phyloP scores from a whole-genome alignment of 1,284 basidiomycete genomes.

The Cutaneotrichosporon sp. region DNA sequence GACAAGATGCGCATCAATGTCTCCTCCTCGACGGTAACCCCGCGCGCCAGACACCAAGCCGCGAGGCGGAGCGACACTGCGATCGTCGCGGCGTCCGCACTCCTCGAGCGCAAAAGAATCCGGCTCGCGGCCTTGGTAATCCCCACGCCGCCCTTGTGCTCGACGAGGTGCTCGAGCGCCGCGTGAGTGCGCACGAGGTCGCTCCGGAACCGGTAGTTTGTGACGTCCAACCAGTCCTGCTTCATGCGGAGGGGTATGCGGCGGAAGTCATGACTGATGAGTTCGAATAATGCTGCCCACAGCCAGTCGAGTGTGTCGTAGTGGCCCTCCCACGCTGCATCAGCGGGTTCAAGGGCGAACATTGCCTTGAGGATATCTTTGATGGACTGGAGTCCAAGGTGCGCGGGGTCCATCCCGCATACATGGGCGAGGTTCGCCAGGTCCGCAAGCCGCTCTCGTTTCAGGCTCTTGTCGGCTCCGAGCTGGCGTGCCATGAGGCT shows the following conservation, averaged over 20 bases:
- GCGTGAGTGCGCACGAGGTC: constrained; percentile 10
- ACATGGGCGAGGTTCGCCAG: constrained; percentile 33
- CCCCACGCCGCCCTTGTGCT: constrained; percentile 22
- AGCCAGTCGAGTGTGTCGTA: constrained; percentile 24
- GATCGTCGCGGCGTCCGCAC: background rate
- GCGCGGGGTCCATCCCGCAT: constrained; percentile 32
- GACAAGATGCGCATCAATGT: constrained; percentile 11
- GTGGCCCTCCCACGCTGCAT: background rate
- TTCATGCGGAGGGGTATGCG: constrained; percentile 10
- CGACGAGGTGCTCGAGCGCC: constrained; percentile 26
- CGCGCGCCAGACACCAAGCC: constrained; percentile 25
- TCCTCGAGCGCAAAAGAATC: constrained; percentile 8
- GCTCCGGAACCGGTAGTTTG: constrained; percentile 9
- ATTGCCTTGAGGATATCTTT: constrained; percentile 9
- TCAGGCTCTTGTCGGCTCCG: constrained; percentile 5
- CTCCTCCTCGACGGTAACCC: constrained; percentile 8
- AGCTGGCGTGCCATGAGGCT: constrained; percentile 37
- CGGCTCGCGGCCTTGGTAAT: constrained; percentile 15
- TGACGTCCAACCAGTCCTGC: constrained; percentile 17
- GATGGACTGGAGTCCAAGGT: constrained; percentile 18
- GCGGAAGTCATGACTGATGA: constrained; percentile 3
- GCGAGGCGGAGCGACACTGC: constrained; percentile 18
- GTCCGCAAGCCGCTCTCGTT: constrained; percentile 22
- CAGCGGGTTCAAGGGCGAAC: background rate
- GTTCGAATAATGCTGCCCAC: constrained; percentile 17